These are phyloP conservation scores for Osmanthus fragrans DNA, from an alignment of 257 asterid species.

Conservation along the genomic window DNA sequence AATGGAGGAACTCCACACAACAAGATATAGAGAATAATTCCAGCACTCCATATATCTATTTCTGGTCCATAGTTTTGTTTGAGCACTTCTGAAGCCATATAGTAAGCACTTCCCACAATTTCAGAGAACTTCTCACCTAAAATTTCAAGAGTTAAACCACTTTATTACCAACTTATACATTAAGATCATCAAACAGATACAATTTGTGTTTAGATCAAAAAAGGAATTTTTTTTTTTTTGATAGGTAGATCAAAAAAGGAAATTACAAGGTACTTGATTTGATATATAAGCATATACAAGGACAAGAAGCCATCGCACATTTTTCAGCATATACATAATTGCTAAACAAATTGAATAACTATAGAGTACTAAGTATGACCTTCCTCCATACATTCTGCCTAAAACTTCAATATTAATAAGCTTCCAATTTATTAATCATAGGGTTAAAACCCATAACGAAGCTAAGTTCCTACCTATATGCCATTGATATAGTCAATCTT, in stretches of 20 bases:
- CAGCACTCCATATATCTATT: constrained; percentile 97
- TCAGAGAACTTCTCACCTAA: constrained; percentile 89
- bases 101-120: constrained; percentile 35
- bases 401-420: background rate
- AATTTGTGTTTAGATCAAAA: background rate
- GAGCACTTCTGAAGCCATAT: constrained; percentile 94
- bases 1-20: constrained; percentile 97
- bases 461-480: background rate
- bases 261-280: background rate
- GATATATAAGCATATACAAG: background rate
- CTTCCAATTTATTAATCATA: background rate
- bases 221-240: too few relatives aligned
- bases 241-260: too few relatives aligned
- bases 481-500: background rate
- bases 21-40: constrained; percentile 83
- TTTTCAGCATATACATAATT: background rate
- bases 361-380: background rate
- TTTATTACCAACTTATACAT: constrained; percentile 1
- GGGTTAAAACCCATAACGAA: background rate
- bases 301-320: background rate
- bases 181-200: background rate
- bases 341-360: background rate
- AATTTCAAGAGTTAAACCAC: constrained; percentile 15
- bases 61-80: constrained; percentile 89
- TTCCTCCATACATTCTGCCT: background rate